A percentile compares a stretch with the other conserved stretches of the same genome.
phyloP scores from a whole-genome alignment of 208 protist genomes.

The Trypanosoma cruzi region DNA sequence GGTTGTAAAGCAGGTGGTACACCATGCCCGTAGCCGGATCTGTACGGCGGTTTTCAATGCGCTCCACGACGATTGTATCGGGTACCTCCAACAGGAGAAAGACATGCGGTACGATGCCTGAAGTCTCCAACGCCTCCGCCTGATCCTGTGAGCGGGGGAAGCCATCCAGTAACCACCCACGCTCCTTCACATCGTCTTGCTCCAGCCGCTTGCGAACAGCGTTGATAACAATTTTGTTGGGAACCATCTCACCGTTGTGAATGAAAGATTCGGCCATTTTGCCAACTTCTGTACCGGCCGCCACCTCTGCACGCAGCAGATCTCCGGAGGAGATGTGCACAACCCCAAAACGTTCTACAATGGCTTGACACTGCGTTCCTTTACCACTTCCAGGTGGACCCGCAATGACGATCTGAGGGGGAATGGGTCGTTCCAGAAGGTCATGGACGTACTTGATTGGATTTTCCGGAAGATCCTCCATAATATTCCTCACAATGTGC shows the following conservation, averaged over 20 bases:
- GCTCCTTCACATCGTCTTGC: constrained; percentile 61
- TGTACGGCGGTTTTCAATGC: constrained; percentile 83
- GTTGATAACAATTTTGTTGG: constrained; percentile 68
- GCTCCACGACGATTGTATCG: constrained; percentile 78
- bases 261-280: constrained; percentile 67
- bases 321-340: constrained; percentile 90
- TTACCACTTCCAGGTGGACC: constrained; percentile 85
- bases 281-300: constrained; percentile 53
- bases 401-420: constrained; percentile 75
- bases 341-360: constrained; percentile 42
- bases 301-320: constrained; percentile 76
- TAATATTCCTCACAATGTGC: constrained; percentile 67
- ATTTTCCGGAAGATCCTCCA: constrained; percentile 66
- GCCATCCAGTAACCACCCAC: constrained; percentile 93
- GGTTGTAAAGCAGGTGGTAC: constrained; percentile 91
- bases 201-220: constrained; percentile 72
- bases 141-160: constrained; percentile 88
- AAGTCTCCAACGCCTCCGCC: constrained; percentile 69
- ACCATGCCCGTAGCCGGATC: constrained; percentile 81
- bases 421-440: constrained; percentile 47
- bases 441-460: constrained; percentile 64
- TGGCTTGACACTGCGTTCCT: constrained; percentile 71
- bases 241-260: constrained; percentile 68
- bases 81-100: constrained; percentile 76
- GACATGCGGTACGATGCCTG: constrained; percentile 62